These are phyloP conservation scores for Parastagonospora avenae DNA, from an alignment of 2,329 filamentous ascomycete genomes.

Conservation along the genomic window DNA sequence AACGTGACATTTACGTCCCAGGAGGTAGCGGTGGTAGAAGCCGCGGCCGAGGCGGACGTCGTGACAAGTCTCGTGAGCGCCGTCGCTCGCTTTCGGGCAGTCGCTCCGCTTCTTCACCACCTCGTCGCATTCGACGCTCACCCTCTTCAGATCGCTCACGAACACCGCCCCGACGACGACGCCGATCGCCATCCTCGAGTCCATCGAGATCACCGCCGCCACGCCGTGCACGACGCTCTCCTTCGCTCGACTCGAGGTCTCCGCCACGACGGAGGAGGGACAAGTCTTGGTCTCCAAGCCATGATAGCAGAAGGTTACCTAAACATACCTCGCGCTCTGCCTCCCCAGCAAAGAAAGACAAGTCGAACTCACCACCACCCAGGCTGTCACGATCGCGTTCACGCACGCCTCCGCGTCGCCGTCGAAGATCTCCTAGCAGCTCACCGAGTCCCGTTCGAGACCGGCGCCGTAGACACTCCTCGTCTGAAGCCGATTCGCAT, in stretches of 20 bases:
- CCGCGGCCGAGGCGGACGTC: constrained; percentile 44
- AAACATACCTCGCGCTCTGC: constrained; percentile 54
- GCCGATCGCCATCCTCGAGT: constrained; percentile 42
- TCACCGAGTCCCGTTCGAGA: constrained; percentile 47
- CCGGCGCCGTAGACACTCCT: constrained; percentile 52
- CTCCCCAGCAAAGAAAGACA: constrained; percentile 53
- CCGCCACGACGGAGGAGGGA: constrained; percentile 28
- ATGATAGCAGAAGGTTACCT: constrained; percentile 34
- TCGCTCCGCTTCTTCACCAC: constrained; percentile 31
- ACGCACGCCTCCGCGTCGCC: constrained; percentile 40
- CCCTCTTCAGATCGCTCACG: constrained; percentile 44
- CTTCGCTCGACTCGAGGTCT: constrained; percentile 21
- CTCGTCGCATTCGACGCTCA: constrained; percentile 33
- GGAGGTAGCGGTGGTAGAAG: constrained; percentile 47
- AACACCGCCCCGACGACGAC: constrained; percentile 46
- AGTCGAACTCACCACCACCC: constrained; percentile 62
- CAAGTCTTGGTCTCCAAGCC: constrained; percentile 39
- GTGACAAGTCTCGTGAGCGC: constrained; percentile 38
- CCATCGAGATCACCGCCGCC: constrained; percentile 38
- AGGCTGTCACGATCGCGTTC: constrained; percentile 47
- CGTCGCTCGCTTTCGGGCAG: constrained; percentile 42
- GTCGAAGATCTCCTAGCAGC: constrained; percentile 45
- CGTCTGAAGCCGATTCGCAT: constrained; percentile 49
- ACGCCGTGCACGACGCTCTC: constrained; percentile 21
- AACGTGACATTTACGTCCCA: constrained; percentile 64